Evolutionary conservation across 2,329 filamentous ascomycete species (phyloP).

Genomic region (Torrubiella hemipterigena): DNA sequence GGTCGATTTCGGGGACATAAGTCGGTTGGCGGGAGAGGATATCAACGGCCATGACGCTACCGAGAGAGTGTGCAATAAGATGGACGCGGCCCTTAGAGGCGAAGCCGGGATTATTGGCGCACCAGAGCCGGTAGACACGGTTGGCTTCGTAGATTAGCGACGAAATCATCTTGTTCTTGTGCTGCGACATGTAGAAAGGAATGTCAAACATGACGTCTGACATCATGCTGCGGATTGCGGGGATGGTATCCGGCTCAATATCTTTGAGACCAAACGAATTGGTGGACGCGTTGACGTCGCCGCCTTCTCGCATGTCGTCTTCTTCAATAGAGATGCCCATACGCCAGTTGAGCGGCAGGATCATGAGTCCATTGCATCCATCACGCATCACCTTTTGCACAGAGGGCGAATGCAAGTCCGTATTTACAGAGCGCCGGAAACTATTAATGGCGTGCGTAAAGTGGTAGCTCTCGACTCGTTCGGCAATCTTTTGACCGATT

Average conservation of each 20-base stretch:
- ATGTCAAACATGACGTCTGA: slow-evolving; percentile 98
- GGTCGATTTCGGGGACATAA: slow-evolving; percentile 38
- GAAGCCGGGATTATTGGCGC: slow-evolving; percentile 83
- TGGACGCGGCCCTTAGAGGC: slow-evolving; percentile 72
- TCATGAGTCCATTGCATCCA: slow-evolving; percentile 83
- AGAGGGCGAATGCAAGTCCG: slow-evolving; percentile 62
- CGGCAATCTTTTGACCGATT: slow-evolving; percentile 91
- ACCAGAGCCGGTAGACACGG: slow-evolving; percentile 91
- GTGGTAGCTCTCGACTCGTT: slow-evolving; percentile 89
- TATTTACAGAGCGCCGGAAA: slow-evolving; percentile 74
- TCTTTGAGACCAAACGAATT: slow-evolving; percentile 62
- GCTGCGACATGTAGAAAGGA: slow-evolving; percentile 92
- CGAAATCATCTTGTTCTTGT: slow-evolving; percentile 88
- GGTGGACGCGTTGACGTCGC: slow-evolving; percentile 38
- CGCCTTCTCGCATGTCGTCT: slow-evolving; percentile 46
- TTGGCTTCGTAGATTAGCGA: slow-evolving; percentile 87
- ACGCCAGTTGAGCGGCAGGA: slow-evolving; percentile 89
- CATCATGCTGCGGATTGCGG: slow-evolving; percentile 85
- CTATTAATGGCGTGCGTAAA: slow-evolving; percentile 94
- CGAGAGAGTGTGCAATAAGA: slow-evolving; percentile 84
- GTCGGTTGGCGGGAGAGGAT: slow-evolving; percentile 85
- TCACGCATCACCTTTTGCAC: slow-evolving; percentile 67
- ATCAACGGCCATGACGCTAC: slow-evolving; percentile 89
- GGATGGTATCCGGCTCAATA: slow-evolving; percentile 83
- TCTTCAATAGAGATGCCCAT: slow-evolving; percentile 81